Evolutionary conservation across 2,329 filamentous ascomycete species (phyloP), one percentile per base, ranked within the genome.

Genomic region (Beauveria varroae): DNA sequence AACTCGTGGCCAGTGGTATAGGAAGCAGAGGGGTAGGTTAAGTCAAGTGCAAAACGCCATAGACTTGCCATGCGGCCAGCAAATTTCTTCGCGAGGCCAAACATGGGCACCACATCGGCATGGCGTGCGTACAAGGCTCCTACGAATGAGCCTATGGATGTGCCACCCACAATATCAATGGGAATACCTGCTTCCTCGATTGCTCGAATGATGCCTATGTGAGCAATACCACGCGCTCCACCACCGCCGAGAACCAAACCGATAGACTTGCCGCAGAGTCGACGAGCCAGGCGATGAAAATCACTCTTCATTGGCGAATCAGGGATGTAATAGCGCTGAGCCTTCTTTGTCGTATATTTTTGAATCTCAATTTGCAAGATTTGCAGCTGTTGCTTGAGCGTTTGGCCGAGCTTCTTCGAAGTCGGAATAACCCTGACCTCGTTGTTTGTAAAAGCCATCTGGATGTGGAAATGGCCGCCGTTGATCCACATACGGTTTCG

Each of bases 1-100:
- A 99, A 99, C 70, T 99, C 95, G 71, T 99, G 95, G 1, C 95
- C 95, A 0, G 95, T 99, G 1, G 96, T 99, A 75, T 99, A 99
- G 1, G 93, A 96, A 8, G 91, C 91, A 6, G 93, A 95, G 0
- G 95, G 95, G 72, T 99, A 99, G 0, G 95, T 99, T 68, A 99
- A 75, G 71, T 99, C 95, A 3, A 99, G 80, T 1, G 93, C 93
- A 72, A 99, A 97, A n/a, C 95, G 86, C 95, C 95, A 99, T 76
- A 98, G 91, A 74, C 93, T 98, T 50, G 91, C 91, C 96, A 99
- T 99, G n/a, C 96, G 89, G 5, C 95, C 93, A 0, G 95, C 86
- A 73, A 99, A 99, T 72, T 97, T 97, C 82, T 99, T 99, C 16
- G 92, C 92, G 51, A 96, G 85, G 0, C 95, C 95, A 69, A 96